Percentiles rank a stretch among this genome's conserved stretches.
Evolutionary conservation across 2,329 filamentous ascomycete species (phyloP).

Genomic region (Paraphaeosphaeria minitans): DNA sequence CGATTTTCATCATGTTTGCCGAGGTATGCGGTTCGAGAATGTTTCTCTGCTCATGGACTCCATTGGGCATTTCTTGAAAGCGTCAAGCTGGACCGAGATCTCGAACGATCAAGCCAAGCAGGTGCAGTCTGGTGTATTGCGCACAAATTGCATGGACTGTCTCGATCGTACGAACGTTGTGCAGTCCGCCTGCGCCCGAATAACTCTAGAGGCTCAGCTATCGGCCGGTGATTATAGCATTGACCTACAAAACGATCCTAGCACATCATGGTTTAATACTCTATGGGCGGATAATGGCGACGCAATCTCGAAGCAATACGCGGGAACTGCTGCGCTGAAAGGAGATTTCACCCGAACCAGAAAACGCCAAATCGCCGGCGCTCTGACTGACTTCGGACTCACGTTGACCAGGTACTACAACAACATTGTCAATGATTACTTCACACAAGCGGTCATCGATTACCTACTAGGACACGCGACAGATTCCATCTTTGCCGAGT

Average conservation of each 20-base stretch:
- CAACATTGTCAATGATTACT: conserved; percentile 98
- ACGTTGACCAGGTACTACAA: conserved; percentile 79
- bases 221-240: conserved; percentile 77
- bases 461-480: conserved; percentile 90
- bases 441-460: conserved; percentile 93
- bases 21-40: conserved; percentile 98
- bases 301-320: conserved; percentile 93
- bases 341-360: conserved; percentile 93
- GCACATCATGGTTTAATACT: conserved; percentile 91
- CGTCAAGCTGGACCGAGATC: conserved; percentile 72
- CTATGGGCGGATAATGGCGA: conserved; percentile 98
- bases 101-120: conserved; percentile 50
- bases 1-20: conserved; percentile 90
- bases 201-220: conserved; percentile 80
- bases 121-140: conserved; percentile 75
- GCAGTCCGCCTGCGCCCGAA: conserved; percentile 86
- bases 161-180: conserved; percentile 95
- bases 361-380: conserved; percentile 88
- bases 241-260: conserved; percentile 74
- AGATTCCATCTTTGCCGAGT: conserved; percentile 86
- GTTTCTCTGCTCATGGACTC: conserved; percentile 78
- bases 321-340: conserved; percentile 92
- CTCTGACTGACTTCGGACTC: conserved; percentile 86
- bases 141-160: conserved; percentile 99
- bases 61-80: conserved; percentile 69